phyloP scores from a whole-genome alignment of 495 filamentous ascomycete species.

The Hypoxylon perforatum region DNA sequence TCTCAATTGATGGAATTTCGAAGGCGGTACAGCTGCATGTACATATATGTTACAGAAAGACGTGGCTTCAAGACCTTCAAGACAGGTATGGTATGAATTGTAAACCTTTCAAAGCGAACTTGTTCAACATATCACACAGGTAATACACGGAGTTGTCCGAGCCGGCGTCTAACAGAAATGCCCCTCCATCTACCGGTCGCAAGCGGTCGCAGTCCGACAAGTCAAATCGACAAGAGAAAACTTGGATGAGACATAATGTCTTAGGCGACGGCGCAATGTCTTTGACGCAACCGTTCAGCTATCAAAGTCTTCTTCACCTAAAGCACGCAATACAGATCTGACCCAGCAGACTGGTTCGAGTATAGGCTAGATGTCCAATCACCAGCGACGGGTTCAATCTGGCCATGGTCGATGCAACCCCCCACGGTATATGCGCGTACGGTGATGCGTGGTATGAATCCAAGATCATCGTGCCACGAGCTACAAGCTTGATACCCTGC shows the following conservation, averaged over 20 bases:
- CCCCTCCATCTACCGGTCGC: no score
- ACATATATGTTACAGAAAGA: no score
- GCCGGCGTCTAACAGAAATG: no score
- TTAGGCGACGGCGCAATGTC: conserved; percentile 10
- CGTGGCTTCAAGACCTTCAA: no score
- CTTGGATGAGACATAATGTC: neutral
- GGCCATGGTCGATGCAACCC: conserved; percentile 22
- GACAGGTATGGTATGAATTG: no score
- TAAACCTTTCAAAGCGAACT: no score
- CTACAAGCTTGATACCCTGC: neutral
- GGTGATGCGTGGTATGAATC: conserved; percentile 4
- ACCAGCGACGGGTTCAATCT: neutral
- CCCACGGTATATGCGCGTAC: conserved; percentile 8
- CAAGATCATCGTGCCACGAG: conserved; percentile 12
- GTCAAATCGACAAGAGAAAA: neutral
- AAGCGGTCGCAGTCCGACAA: neutral
- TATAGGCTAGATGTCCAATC: conserved; percentile 6
- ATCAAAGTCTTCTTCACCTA: conserved; percentile 1
- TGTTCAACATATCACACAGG: neutral
- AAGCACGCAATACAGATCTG: conserved; percentile 25
- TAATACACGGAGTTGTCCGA: conserved; percentile 8
- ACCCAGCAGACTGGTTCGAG: conserved; percentile 31
- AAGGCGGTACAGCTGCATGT: no score
- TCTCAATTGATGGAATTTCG: no score
- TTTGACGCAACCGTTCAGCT: neutral